Evolutionary conservation across 129 eudicot genomes (phyloP).

Genomic region (Chrysanthemum lavandulifolium): DNA sequence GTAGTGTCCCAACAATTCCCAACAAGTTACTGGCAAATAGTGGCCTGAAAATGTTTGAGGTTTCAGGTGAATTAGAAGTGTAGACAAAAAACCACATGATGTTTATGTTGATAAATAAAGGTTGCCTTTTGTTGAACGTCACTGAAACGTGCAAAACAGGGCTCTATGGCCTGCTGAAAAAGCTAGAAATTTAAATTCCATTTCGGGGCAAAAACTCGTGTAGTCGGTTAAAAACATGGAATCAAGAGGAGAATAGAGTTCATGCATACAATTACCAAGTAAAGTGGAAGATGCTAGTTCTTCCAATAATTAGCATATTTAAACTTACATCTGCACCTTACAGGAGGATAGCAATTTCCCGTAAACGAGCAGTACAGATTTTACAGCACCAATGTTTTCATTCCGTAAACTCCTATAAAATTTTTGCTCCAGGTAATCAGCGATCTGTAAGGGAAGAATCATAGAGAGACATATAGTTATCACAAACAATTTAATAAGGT

Average conservation of each 20-base stretch:
- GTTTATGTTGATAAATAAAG: neutral
- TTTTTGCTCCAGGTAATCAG: conserved; percentile 68
- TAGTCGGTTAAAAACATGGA: neutral
- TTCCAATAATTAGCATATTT: conserved; percentile 7
- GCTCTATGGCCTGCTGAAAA: neutral
- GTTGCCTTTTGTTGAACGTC: conserved; percentile 13
- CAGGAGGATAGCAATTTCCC: conserved; percentile 74
- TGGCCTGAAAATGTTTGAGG: conserved; percentile 51
- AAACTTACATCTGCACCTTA: conserved; percentile 86
- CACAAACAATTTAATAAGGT: too few relatives aligned
- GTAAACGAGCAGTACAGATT: conserved; percentile 56
- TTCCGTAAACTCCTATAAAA: conserved; percentile 70
- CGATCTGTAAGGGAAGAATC: conserved; percentile 44
- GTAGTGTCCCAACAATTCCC: conserved; percentile 62
- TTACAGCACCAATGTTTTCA: conserved; percentile 57
- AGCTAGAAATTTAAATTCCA: conserved; percentile 4
- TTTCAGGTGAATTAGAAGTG: neutral
- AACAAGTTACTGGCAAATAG: conserved; percentile 70
- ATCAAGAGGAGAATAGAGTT: neutral
- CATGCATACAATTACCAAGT: conserved; percentile 10
- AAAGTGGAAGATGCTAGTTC: neutral
- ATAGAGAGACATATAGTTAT: conserved; percentile 4
- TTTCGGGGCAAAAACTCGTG: neutral
- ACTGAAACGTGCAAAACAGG: neutral
- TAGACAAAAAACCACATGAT: conserved; percentile 7